Percentiles rank a stretch among this genome's conserved stretches.
Conservation (phyloP, 2,329 filamentous ascomycete species). For the Helotiales sp. region DNA sequence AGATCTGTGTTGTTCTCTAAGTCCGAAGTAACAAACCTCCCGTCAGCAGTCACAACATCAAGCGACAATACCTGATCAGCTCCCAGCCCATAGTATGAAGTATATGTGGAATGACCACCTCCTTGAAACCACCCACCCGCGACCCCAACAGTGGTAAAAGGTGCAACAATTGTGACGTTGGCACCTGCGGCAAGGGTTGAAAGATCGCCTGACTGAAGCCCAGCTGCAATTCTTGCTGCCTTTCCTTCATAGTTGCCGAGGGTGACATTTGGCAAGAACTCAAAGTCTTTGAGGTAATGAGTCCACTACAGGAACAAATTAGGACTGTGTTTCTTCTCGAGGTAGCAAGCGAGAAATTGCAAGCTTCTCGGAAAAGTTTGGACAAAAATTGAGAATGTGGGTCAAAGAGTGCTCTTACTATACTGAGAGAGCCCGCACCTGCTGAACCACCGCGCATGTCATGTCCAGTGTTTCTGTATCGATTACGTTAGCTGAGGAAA, state of each 20-base stretch:
- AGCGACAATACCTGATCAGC: constrained; percentile 20
- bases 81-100: constrained; percentile 16
- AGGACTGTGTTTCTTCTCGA: no score
- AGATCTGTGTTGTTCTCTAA: constrained; percentile 33
- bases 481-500: background rate
- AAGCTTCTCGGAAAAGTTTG: no score
- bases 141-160: constrained; percentile 7
- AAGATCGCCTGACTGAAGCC: constrained; percentile 13
- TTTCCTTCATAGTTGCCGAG: constrained; percentile 7
- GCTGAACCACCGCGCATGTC: constrained; percentile 47
- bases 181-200: constrained; percentile 34
- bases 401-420: no score
- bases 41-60: constrained; percentile 17
- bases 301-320: no score
- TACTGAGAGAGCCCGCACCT: constrained; percentile 32
- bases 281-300: constrained; percentile 15
- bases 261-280: constrained; percentile 8
- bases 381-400: no score
- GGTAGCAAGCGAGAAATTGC: no score
- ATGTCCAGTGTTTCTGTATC: constrained; percentile 45
- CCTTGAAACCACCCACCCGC: constrained; percentile 24
- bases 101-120: constrained; percentile 16
- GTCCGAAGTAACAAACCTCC: constrained; percentile 12
- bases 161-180: constrained; percentile 24
- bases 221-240: constrained; percentile 31